These are phyloP conservation scores for Blastobotrys mokoenaii DNA, from an alignment of 805 yeast genomes.

Conservation along the genomic window DNA sequence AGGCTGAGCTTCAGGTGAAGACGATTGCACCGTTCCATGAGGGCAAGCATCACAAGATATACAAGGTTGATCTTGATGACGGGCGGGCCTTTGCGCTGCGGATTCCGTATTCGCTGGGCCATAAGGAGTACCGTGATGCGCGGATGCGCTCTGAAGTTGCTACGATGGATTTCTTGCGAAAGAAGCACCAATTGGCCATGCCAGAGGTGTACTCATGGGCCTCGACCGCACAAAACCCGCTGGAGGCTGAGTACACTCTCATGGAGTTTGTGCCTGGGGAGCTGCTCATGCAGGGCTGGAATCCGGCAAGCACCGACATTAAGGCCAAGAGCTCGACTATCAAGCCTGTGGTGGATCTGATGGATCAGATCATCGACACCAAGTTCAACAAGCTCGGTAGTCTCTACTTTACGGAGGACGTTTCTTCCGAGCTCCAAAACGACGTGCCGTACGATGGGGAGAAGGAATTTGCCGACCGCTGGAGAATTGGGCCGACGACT, in stretches of 20 bases:
- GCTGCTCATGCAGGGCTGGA: conserved; percentile 82
- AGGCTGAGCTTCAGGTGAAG: conserved; percentile 45
- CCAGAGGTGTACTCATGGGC: conserved; percentile 66
- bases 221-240: conserved; percentile 53
- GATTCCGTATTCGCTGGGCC: conserved; percentile 77
- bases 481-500: conserved; percentile 86
- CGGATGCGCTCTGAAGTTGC: conserved; percentile 87
- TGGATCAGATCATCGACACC: conserved; percentile 43
- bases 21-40: conserved; percentile 82
- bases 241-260: conserved; percentile 68
- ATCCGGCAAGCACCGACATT: conserved; percentile 63
- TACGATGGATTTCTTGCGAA: conserved; percentile 70
- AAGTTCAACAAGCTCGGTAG: conserved; percentile 74
- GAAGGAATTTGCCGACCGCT: conserved; percentile 52
- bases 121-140: conserved; percentile 42
- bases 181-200: conserved; percentile 57
- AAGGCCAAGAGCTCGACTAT: conserved; percentile 44
- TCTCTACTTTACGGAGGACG: conserved; percentile 69
- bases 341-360: conserved; percentile 64
- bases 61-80: conserved; percentile 57
- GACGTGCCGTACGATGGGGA: conserved; percentile 56
- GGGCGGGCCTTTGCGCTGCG: conserved; percentile 61
- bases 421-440: conserved; percentile 35
- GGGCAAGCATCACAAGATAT: conserved; percentile 88
- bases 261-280: conserved; percentile 77